phyloP scores from a whole-genome alignment of 192 early-diverging fungal species.

The Podila epigama region DNA sequence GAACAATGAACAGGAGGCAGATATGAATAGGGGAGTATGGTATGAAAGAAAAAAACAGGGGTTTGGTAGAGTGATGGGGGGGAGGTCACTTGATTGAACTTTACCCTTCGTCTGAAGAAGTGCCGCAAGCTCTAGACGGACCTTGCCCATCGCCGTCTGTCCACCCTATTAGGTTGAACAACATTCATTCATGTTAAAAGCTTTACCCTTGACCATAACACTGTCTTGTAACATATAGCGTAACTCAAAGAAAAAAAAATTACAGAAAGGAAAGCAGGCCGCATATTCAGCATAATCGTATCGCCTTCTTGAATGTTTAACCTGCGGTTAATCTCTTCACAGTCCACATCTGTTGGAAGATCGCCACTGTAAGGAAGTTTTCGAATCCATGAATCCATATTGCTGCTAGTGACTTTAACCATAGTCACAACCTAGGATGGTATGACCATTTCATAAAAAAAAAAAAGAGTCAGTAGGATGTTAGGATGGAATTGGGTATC shows the following conservation, averaged over 20 bases:
- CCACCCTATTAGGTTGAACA: constrained; percentile 42
- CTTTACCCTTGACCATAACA: too few species aligned
- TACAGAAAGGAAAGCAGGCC: constrained; percentile 56
- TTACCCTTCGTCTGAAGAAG: constrained; percentile 61
- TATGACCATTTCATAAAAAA: not conserved
- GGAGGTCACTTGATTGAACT: too few species aligned
- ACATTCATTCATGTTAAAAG: too few species aligned
- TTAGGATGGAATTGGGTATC: too few species aligned
- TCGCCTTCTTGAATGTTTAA: constrained; percentile 62
- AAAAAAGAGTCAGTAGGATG: not conserved
- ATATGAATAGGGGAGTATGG: too few species aligned
- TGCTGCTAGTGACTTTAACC: constrained; percentile 59
- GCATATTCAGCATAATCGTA: constrained; percentile 60
- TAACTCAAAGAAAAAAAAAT: constrained; percentile 3
- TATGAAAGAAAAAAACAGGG: too few species aligned
- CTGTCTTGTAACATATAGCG: not conserved
- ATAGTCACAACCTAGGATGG: constrained; percentile 22
- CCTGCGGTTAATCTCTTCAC: constrained; percentile 15
- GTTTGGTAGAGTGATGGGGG: too few species aligned
- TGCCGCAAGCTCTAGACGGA: constrained; percentile 55
- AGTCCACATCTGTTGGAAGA: constrained; percentile 9
- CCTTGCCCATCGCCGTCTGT: constrained; percentile 55
- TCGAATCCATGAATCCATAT: constrained; percentile 47
- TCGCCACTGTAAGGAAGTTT: constrained; percentile 35
- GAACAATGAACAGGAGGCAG: too few species aligned